These are phyloP conservation scores for Citrullus colocynthis DNA, from an alignment of 306 rosid genomes.

Conservation along the genomic window DNA sequence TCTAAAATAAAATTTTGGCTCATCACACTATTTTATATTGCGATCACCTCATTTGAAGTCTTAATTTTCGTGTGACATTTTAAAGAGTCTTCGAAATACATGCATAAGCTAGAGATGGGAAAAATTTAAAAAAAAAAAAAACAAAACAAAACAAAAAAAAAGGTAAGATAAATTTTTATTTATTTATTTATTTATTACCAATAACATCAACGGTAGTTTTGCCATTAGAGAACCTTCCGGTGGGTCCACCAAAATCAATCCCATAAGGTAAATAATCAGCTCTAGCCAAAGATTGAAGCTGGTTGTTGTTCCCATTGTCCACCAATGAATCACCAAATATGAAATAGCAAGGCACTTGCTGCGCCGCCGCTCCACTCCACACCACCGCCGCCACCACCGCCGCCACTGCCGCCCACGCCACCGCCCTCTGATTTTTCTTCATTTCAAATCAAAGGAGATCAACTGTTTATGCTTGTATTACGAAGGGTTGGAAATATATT, in stretches of 20 bases:
- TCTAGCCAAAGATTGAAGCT: conserved; percentile 61
- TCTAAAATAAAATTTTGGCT: too few species aligned
- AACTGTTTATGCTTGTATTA: too few species aligned
- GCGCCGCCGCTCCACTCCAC: conserved; percentile 29
- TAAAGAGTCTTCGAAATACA: too few species aligned
- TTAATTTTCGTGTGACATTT: too few species aligned
- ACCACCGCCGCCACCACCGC: conserved; percentile 11
- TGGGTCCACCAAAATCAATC: conserved; percentile 64
- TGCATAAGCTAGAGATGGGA: too few species aligned
- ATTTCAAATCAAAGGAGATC: background rate
- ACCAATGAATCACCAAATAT: conserved; percentile 88
- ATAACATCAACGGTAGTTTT: conserved; percentile 63
- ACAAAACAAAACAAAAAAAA: too few species aligned
- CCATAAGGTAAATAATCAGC: conserved; percentile 79
- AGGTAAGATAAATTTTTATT: too few species aligned
- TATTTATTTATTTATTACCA: background rate
- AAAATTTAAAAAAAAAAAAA: too few species aligned
- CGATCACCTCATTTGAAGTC: too few species aligned
- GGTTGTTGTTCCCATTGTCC: conserved; percentile 80
- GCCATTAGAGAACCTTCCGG: conserved; percentile 88
- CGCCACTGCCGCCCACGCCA: conserved; percentile 3
- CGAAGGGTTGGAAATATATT: too few species aligned
- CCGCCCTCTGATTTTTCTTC: background rate
- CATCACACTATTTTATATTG: too few species aligned
- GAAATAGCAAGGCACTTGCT: conserved; percentile 80